phyloP scores from a whole-genome alignment of 1,284 basidiomycete species.

The Neotropicomus parvogracilis region DNA sequence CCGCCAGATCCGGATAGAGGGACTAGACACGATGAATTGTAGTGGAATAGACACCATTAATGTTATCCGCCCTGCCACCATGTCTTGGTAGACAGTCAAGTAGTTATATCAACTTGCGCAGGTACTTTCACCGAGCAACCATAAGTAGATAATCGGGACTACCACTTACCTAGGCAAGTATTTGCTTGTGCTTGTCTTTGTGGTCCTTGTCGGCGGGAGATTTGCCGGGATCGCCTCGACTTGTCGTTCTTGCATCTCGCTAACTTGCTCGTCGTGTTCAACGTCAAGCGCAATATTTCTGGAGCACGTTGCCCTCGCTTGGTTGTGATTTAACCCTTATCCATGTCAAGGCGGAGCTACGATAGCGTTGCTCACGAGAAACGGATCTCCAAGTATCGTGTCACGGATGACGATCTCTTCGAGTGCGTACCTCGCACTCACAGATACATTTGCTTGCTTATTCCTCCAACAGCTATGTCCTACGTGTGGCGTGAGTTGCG shows the following conservation, averaged over 20 bases:
- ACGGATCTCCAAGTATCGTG: constrained; percentile 67
- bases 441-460: constrained; percentile 15
- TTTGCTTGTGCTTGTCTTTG: constrained; percentile 31
- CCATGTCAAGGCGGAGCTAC: constrained; percentile 66
- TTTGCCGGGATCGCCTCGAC: not conserved
- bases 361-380: constrained; percentile 63
- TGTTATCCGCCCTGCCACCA: no score
- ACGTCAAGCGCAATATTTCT: constrained; percentile 6
- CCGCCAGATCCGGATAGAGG: constrained; percentile 16
- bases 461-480: constrained; percentile 55
- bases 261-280: not conserved
- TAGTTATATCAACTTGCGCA: no score
- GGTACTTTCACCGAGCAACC: no score
- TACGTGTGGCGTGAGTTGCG: constrained; percentile 69
- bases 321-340: constrained; percentile 16
- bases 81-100: no score
- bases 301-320: constrained; percentile 5
- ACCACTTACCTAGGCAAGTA: constrained; percentile 1
- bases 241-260: not conserved
- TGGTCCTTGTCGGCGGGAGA: not conserved
- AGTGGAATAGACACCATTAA: constrained; percentile 21
- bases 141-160: no score
- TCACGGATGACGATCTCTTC: constrained; percentile 79
- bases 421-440: constrained; percentile 46
- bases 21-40: constrained; percentile 30